Evolutionary conservation across 1,139 yeast genomes (phyloP).

Genomic region (Taphrina wiesneri): DNA sequence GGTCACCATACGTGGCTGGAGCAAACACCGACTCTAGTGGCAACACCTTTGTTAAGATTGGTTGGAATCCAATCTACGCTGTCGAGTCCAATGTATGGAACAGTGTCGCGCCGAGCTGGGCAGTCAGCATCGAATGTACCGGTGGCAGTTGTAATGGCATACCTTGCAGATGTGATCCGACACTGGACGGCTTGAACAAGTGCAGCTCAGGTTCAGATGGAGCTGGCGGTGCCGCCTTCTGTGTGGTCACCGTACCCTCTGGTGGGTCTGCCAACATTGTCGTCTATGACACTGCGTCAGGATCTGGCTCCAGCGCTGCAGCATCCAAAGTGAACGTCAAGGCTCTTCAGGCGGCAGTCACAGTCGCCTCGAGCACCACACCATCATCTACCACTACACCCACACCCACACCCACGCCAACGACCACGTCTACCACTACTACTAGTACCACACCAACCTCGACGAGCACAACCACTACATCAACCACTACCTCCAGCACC

Average conservation of each 20-base stretch:
- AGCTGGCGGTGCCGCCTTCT: slow-evolving; percentile 71
- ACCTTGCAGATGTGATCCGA: slow-evolving; percentile 77
- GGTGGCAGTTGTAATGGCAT: slow-evolving; percentile 70
- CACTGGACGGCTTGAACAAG: slow-evolving; percentile 58
- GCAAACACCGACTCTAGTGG: slow-evolving; percentile 67
- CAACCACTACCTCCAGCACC: neutral
- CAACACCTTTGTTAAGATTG: slow-evolving; percentile 76
- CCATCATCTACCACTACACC: neutral
- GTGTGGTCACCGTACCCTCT: slow-evolving; percentile 75
- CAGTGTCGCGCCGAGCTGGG: slow-evolving; percentile 60
- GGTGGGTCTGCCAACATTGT: slow-evolving; percentile 69
- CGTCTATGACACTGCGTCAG: slow-evolving; percentile 51
- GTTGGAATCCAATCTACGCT: slow-evolving; percentile 85
- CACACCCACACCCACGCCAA: neutral
- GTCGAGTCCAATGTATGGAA: slow-evolving; percentile 57
- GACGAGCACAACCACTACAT: neutral
- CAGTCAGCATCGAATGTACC: slow-evolving; percentile 72
- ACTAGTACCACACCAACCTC: neutral
- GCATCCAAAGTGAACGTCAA: slow-evolving; percentile 12
- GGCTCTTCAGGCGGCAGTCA: neutral
- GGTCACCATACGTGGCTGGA: slow-evolving; percentile 93
- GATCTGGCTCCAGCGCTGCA: neutral
- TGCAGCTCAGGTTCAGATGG: slow-evolving; percentile 51
- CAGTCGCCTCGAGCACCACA: neutral
- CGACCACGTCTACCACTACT: neutral